Evolutionary conservation across 208 protist genomes (phyloP).

Genomic region (Blastocrithidia nonstop): DNA sequence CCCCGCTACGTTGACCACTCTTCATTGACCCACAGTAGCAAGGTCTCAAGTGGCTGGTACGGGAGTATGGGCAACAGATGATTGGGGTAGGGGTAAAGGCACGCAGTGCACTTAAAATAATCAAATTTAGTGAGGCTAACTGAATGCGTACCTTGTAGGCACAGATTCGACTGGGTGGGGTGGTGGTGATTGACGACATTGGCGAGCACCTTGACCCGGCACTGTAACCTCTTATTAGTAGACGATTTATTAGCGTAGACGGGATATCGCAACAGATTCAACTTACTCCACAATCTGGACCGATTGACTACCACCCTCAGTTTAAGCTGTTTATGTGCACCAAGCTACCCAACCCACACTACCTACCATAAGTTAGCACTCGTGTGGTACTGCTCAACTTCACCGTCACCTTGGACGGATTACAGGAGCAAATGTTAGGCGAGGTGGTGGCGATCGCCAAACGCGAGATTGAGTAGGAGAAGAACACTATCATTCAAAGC

Average conservation of each 20-base stretch:
- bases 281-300: slow-evolving; percentile 72
- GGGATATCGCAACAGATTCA: slow-evolving; percentile 55
- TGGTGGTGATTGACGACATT: slow-evolving; percentile 90
- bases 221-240: slow-evolving; percentile 86
- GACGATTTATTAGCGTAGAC: slow-evolving; percentile 68
- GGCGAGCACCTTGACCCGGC: slow-evolving; percentile 91
- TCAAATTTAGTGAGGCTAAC: slow-evolving; percentile 82
- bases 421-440: slow-evolving; percentile 92
- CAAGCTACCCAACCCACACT: slow-evolving; percentile 92
- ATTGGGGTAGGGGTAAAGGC: slow-evolving; percentile 9
- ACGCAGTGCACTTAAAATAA: slow-evolving; percentile 41
- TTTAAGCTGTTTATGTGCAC: slow-evolving; percentile 92
- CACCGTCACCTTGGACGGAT: slow-evolving; percentile 90
- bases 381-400: slow-evolving; percentile 95
- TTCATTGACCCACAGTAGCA: slow-evolving; percentile 95
- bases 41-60: slow-evolving; percentile 88
- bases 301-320: slow-evolving; percentile 83
- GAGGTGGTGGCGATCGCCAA: slow-evolving; percentile 90
- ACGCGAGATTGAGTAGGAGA: slow-evolving; percentile 88
- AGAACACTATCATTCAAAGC: slow-evolving; percentile 87
- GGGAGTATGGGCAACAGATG: slow-evolving; percentile 37
- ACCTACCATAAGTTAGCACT: slow-evolving; percentile 92
- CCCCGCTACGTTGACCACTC: slow-evolving; percentile 85
- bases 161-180: slow-evolving; percentile 86
- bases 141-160: slow-evolving; percentile 86